Evolutionary conservation across 495 filamentous ascomycete genomes (phyloP).

Genomic region (Aspergillus mulundensis): DNA sequence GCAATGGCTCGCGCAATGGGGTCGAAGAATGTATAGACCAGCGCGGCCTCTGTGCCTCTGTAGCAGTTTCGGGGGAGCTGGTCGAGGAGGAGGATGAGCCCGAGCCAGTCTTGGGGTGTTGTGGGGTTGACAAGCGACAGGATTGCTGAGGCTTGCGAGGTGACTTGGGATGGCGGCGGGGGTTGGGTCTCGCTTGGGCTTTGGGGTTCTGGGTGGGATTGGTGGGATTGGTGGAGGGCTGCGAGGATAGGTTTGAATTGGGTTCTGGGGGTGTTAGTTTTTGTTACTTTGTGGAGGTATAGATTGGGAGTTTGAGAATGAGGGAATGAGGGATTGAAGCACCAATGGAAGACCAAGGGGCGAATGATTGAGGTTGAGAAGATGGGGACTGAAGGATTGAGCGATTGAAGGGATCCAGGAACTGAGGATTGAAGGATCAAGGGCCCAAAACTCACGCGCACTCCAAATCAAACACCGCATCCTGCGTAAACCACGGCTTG

Average conservation of each 20-base stretch:
- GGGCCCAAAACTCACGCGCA: constrained; percentile 23
- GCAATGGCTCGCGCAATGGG: constrained; percentile 26
- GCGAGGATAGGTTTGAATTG: constrained; percentile 28
- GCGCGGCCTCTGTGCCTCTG: constrained; percentile 24
- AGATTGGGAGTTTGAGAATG: too few relatives aligned
- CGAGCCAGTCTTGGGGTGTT: constrained; percentile 23
- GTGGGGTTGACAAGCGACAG: constrained; percentile 18
- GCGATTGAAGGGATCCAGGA: too few relatives aligned
- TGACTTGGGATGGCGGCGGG: constrained; percentile 3
- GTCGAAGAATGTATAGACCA: constrained; percentile 29
- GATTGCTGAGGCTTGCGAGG: constrained; percentile 18
- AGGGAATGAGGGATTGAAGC: too few relatives aligned
- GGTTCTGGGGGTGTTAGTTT: constrained; percentile 13
- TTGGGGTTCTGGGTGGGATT: background rate
- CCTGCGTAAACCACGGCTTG: constrained; percentile 23
- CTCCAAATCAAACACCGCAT: constrained; percentile 24
- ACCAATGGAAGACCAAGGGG: too few relatives aligned
- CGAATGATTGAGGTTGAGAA: too few relatives aligned
- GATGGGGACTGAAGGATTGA: too few relatives aligned
- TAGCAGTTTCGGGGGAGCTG: constrained; percentile 34
- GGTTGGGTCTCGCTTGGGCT: background rate
- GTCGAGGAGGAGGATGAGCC: constrained; percentile 26
- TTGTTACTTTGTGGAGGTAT: background rate
- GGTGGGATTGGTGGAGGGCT: constrained; percentile 13
- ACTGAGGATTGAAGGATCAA: too few relatives aligned